A percentile compares a stretch with the other conserved stretches of the same genome.
These are phyloP conservation scores for Medakamo hakoo DNA, from an alignment of 139 green algal genomes.

Conservation along the genomic window DNA sequence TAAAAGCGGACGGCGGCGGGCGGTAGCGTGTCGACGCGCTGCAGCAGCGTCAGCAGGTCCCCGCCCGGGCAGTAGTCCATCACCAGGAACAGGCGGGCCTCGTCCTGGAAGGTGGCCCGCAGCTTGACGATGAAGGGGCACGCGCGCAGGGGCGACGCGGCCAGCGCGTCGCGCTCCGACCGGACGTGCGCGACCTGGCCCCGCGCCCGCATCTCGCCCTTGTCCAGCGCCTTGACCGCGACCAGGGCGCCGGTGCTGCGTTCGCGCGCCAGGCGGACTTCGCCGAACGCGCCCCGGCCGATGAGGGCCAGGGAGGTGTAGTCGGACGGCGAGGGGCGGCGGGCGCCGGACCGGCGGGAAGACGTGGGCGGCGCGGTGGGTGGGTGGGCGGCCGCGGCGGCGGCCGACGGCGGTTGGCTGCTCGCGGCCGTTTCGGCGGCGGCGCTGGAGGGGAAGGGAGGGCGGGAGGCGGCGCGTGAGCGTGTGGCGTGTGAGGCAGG, in stretches of 20 bases:
- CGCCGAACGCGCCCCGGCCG: constrained; percentile 87
- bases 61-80: constrained; percentile 97
- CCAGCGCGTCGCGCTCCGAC: constrained; percentile 88
- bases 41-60: constrained; percentile 97
- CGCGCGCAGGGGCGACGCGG: constrained; percentile 59
- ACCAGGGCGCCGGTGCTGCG: constrained; percentile 62
- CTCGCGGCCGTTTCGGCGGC: no score
- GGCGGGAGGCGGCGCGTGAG: no score
- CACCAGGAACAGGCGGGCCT: constrained; percentile 88
- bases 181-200: constrained; percentile 91
- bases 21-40: constrained; percentile 86
- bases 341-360: no score
- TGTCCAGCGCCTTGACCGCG: constrained; percentile 96
- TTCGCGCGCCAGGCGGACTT: constrained; percentile 78
- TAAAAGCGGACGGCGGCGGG: constrained; percentile 65
- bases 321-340: constrained; percentile 25
- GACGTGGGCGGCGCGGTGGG: no score
- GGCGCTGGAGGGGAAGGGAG: no score
- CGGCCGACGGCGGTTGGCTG: no score
- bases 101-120: constrained; percentile 90
- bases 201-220: constrained; percentile 85
- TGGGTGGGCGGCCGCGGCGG: no score
- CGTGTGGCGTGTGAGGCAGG: no score
- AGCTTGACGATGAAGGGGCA: constrained; percentile 75
- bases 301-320: constrained; percentile 95